Percentiles rank a stretch among this genome's conserved stretches.
Conservation (phyloP, 2,329 filamentous ascomycete genomes). For the Pyrenochaeta sp. region DNA sequence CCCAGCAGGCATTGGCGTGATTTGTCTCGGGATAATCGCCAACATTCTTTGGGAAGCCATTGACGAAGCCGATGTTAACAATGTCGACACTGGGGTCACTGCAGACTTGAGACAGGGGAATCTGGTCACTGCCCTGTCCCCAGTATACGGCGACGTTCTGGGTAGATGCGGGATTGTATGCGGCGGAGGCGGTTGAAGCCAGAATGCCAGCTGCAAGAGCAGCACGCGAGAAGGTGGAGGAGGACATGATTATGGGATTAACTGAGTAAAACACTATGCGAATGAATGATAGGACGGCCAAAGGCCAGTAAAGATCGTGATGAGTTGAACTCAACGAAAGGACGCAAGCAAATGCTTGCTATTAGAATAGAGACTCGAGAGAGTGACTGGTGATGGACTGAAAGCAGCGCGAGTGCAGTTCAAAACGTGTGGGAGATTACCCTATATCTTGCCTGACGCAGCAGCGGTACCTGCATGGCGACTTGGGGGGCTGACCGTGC, state of each 20-base stretch:
- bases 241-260: slow-evolving; percentile 49
- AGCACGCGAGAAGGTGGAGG: slow-evolving; percentile 37
- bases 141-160: slow-evolving; percentile 64
- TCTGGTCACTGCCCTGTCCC: slow-evolving; percentile 63
- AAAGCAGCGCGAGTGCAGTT: slow-evolving; percentile 31
- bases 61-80: slow-evolving; percentile 65
- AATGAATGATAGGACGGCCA: slow-evolving; percentile 50
- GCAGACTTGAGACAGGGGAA: slow-evolving; percentile 61
- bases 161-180: slow-evolving; percentile 53
- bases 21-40: slow-evolving; percentile 62
- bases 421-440: slow-evolving; percentile 41
- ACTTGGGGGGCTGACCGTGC: slow-evolving; percentile 25
- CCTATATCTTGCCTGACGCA: slow-evolving; percentile 29
- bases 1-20: slow-evolving; percentile 60
- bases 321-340: slow-evolving; percentile 58
- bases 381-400: slow-evolving; percentile 36
- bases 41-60: slow-evolving; percentile 59
- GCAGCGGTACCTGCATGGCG: slow-evolving; percentile 37
- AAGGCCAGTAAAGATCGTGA: slow-evolving; percentile 51
- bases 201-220: slow-evolving; percentile 47
- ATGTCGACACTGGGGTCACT: slow-evolving; percentile 62
- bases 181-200: slow-evolving; percentile 48
- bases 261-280: slow-evolving; percentile 27
- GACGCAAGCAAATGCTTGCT: slow-evolving; percentile 62
- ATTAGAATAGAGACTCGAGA: slow-evolving; percentile 39